Evolutionary conservation across 331 rosid species (phyloP), one percentile per base, ranked within the genome.

Genomic region (Pyrus hybrid): DNA sequence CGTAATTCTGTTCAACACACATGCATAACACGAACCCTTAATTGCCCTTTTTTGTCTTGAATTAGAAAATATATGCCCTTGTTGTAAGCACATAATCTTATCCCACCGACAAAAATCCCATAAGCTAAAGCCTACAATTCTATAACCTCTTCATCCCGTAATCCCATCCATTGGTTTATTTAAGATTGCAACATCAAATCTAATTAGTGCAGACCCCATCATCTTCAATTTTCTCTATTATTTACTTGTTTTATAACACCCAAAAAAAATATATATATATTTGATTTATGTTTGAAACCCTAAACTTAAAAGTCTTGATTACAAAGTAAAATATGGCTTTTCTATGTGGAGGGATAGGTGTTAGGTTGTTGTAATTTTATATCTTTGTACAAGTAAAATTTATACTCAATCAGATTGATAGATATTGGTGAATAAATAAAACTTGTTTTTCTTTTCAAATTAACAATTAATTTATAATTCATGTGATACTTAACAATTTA

Each of bases 51-150:
- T 41, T 62, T 43, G 45, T 37, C 45, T 63, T 43, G 70, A 62
- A 12, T 28, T 74, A 33, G 77, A 63, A 74, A 57, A 54, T 54
- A 54, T 43, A 74, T 73, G 77, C 70, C 30, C 28, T 62, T 25
- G 65, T 2, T 25, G 32, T 1, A 12, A 53, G 51, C 29, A 62
- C 70, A 62, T 5, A 74, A 62, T 43, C 58, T 26, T 45, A 28
- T 63, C 41, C 60, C 58, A 73, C 77, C 45, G 77, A 57, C 28
- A 4, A 71, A 26, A 18, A 74, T 74, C 63, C 10, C 62, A 62
- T 17, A 25, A 17, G 70, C 29, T 17, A 37, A 57, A 37, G 28
- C 26, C 57, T 72, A 37, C 25, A 37, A 58, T 25, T 4, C 33
- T 30, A 14, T 33, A 13, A 26, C n/a, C 63, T 62, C 63, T 33